Evolutionary conservation across 208 protist genomes (phyloP).

Genomic region (Leishmania lainsoni): DNA sequence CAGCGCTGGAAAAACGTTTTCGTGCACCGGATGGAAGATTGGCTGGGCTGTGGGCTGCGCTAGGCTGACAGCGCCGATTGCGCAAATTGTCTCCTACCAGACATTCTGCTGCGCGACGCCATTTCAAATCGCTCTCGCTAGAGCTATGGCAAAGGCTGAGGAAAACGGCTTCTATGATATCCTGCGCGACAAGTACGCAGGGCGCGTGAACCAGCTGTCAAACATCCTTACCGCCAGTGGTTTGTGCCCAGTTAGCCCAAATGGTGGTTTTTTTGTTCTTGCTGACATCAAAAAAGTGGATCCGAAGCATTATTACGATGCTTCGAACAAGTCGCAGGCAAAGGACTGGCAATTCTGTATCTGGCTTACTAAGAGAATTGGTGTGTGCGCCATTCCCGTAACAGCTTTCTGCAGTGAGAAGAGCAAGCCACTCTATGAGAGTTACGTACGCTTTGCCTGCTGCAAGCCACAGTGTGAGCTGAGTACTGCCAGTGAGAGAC

Average conservation of each 20-base stretch:
- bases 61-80: conserved; percentile 41
- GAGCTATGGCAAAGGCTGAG: conserved; percentile 57
- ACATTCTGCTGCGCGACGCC: conserved; percentile 89
- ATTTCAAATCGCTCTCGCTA: conserved; percentile 84
- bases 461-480: conserved; percentile 86
- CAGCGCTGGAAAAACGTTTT: conserved; percentile 93
- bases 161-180: conserved; percentile 61
- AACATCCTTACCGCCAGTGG: conserved; percentile 42
- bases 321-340: conserved; percentile 40
- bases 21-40: conserved; percentile 93
- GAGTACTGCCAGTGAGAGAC: conserved; percentile 42
- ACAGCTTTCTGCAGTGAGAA: conserved; percentile 73
- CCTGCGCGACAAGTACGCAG: conserved; percentile 50
- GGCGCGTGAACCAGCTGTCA: conserved; percentile 43
- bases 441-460: conserved; percentile 87
- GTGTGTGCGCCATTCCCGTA: conserved; percentile 87
- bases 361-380: conserved; percentile 86
- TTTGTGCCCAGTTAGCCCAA: conserved; percentile 50
- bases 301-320: conserved; percentile 67
- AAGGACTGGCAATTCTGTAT: conserved; percentile 90
- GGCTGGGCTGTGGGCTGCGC: conserved; percentile 79
- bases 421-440: conserved; percentile 53
- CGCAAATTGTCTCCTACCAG: conserved; percentile 70
- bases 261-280: conserved; percentile 90
- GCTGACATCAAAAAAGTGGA: conserved; percentile 80